phyloP scores from a whole-genome alignment of 169 alveolate species.

The Eimeria brunetti region DNA sequence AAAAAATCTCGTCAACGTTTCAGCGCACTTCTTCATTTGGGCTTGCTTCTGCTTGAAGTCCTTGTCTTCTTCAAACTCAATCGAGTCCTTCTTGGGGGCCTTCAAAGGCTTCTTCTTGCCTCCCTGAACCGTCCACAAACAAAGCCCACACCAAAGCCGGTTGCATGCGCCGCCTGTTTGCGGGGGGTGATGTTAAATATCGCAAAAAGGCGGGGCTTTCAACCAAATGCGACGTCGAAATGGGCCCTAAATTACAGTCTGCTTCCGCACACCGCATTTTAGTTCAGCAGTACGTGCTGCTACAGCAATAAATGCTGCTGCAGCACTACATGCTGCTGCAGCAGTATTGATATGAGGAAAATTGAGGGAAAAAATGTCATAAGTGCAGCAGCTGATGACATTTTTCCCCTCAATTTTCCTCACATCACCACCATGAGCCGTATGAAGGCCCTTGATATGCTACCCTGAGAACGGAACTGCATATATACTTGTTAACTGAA shows the following conservation, averaged over 20 bases:
- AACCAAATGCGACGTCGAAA: not conserved
- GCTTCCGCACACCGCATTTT: not conserved
- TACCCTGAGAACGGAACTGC: no score
- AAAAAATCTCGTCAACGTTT: not conserved
- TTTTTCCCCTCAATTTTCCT: no score
- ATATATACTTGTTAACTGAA: no score
- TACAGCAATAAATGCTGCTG: no score
- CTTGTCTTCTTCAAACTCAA: conserved; percentile 59
- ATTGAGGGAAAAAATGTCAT: no score
- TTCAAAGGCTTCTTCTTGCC: conserved; percentile 79
- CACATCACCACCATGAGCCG: no score
- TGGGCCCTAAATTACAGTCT: not conserved
- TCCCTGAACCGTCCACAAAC: conserved; percentile 40
- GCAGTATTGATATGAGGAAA: no score
- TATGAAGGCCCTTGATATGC: no score
- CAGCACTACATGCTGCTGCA: no score
- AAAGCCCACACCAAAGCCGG: not conserved
- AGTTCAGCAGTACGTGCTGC: no score
- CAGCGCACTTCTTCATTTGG: conserved; percentile 55
- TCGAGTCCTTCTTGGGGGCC: conserved; percentile 56
- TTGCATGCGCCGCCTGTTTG: no score
- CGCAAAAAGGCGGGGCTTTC: not conserved
- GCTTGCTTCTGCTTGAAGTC: conserved; percentile 76
- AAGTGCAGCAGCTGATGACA: no score
- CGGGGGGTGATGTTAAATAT: not conserved